Conservation (phyloP, 2,329 filamentous ascomycete species). For the Elsinoe batatas region DNA sequence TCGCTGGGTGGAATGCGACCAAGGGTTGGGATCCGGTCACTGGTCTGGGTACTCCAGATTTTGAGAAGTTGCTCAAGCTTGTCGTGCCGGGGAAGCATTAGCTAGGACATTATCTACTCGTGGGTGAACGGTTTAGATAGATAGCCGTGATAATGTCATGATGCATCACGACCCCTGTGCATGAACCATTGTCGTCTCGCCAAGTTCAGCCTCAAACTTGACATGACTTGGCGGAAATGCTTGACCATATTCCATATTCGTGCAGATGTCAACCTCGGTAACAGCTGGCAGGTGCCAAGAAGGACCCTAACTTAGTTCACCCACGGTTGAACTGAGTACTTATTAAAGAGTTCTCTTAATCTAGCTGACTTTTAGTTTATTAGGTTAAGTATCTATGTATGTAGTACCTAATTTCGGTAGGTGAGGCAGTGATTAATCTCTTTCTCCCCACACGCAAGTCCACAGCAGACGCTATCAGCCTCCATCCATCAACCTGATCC, state of each 20-base stretch:
- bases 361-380: no score
- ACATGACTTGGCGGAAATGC: not conserved
- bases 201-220: constrained; percentile 2
- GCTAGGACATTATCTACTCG: not conserved
- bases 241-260: not conserved
- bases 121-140: not conserved
- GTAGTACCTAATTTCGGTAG: no score
- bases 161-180: not conserved
- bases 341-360: no score
- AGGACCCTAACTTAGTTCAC: no score
- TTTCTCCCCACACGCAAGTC: no score
- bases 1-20: constrained; percentile 22
- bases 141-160: not conserved
- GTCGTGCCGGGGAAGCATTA: constrained; percentile 9
- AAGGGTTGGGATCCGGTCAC: constrained; percentile 27
- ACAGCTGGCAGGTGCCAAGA: no score
- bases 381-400: no score
- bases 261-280: no score
- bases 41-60: constrained; percentile 25
- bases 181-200: not conserved
- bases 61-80: constrained; percentile 9
- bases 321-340: no score
- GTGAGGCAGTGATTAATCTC: no score
- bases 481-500: not conserved
- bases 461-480: no score